Evolutionary conservation across 176 grass and related monocot species (phyloP), one percentile per base, ranked within the genome.

Genomic region (Cenchrus americanus): DNA sequence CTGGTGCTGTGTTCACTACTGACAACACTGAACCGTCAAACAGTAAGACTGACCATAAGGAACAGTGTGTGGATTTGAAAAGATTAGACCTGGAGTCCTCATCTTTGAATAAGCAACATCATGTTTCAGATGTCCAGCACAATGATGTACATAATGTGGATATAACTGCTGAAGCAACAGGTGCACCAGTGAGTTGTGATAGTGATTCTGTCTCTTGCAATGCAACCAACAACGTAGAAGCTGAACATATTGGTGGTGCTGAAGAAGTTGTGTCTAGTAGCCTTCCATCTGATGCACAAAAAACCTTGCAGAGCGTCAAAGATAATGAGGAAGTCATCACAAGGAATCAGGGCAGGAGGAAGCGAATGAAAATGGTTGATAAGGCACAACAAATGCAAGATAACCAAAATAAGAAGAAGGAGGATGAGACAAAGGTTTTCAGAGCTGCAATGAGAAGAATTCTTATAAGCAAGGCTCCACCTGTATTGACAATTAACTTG

Each of bases 361-460:
- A 69, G 61, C 80, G 60, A 63, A 88, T 78, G 53, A 92, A 92
- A 62, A 67, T 83, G 78, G 80, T 77, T 61, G 85, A 30, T 75
- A 85, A 88, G 64, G 19, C 71, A 76, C 75, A 23, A 27, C 26
- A 75, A 87, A 75, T 62, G 11, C 69, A 88, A 83, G 70, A 83
- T 85, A 85, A 63, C 44, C 73, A 76, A 82, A 66, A 73, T 21
- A 87, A 90, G 52, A 61, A 88, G 67, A 82, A 88, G 58, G 78
- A 84, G 44, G 62, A 82, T 76, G 73, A 83, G 71, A 85, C 75
- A 85, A 94, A 90, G 69, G 80, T 94, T 54, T 96, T 88, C 73
- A 94, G 93, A 69, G 81, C 91, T 89, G 93, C 93, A 78, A 92
- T 91, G 87, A 96, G 94, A 85, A 95, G 93, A 87, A 90, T 93